Evolutionary conservation across 495 filamentous ascomycete species (phyloP).

Genomic region (Tuber melanosporum): DNA sequence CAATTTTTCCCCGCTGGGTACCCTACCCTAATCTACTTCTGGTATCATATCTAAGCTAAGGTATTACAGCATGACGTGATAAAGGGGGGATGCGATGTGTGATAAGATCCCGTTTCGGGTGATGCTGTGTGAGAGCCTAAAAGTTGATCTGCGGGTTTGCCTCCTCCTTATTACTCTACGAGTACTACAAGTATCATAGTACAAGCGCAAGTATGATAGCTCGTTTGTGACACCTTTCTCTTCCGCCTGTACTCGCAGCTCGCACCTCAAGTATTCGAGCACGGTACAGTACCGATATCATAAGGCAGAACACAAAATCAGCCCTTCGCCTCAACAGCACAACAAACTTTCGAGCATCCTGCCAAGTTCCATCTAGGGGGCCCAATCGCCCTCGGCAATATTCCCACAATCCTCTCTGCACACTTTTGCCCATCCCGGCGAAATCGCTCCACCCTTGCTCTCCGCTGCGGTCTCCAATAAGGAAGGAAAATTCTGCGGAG

Average conservation of each 20-base stretch:
- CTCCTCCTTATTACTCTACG: no score
- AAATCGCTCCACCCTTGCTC: not conserved
- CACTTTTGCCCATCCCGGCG: not conserved
- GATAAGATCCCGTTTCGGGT: not conserved
- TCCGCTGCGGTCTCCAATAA: not conserved
- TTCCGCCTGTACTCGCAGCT: not conserved
- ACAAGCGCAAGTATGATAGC: not conserved
- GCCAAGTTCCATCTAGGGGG: not conserved
- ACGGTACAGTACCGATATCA: no score
- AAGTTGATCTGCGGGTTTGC: not conserved
- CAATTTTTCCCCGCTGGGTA: not conserved
- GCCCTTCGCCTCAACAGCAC: not conserved
- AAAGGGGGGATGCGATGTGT: not conserved
- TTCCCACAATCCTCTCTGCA: not conserved
- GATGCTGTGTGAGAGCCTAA: not conserved
- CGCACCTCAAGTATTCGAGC: not conserved
- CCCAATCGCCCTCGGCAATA: not conserved
- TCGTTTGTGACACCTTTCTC: not conserved
- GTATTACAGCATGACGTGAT: no score
- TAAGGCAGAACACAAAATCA: not conserved
- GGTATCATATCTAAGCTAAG: not conserved
- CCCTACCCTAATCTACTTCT: not conserved
- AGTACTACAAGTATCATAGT: no score
- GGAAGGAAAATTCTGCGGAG: not conserved
- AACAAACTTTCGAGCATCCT: not conserved